Conservation (phyloP, 805 yeast genomes). For the Pichia phayaonensis region DNA sequence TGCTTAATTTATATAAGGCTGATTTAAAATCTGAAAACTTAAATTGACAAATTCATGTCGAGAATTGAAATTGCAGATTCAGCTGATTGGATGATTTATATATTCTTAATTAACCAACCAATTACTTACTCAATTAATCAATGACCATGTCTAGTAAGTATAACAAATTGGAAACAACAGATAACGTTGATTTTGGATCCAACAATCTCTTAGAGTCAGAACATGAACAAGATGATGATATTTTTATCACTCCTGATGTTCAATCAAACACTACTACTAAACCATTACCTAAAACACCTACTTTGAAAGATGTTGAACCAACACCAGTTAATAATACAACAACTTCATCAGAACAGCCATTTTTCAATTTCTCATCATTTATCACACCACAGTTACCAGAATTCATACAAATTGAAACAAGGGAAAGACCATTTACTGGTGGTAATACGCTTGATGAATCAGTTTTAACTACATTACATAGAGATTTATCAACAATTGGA, state of each 20-base stretch:
- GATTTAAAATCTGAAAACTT: no score
- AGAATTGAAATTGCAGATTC: not conserved
- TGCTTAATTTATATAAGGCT: no score
- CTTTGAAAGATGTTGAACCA: not conserved
- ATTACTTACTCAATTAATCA: no score
- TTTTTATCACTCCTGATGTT: constrained; percentile 30
- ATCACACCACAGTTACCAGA: constrained; percentile 26
- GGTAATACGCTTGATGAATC: constrained; percentile 56
- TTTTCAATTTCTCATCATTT: constrained; percentile 27
- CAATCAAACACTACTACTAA: constrained; percentile 4
- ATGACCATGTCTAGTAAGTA: not conserved
- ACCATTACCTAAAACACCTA: constrained; percentile 1
- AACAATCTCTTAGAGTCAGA: not conserved
- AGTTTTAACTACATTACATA: constrained; percentile 37
- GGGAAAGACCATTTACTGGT: constrained; percentile 47
- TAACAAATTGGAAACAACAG: constrained; percentile 5
- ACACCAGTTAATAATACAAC: not conserved
- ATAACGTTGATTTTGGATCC: constrained; percentile 4
- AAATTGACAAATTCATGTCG: not conserved
- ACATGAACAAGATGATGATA: constrained; percentile 24
- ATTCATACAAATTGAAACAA: constrained; percentile 22
- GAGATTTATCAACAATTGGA: constrained; percentile 29
- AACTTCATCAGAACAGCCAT: constrained; percentile 5
- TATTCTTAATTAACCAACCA: no score
- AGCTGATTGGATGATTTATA: not conserved